Evolutionary conservation across 768 basidiomycete species (phyloP), one percentile per base, ranked within the genome.

Genomic region (Psilocybe sp.): DNA sequence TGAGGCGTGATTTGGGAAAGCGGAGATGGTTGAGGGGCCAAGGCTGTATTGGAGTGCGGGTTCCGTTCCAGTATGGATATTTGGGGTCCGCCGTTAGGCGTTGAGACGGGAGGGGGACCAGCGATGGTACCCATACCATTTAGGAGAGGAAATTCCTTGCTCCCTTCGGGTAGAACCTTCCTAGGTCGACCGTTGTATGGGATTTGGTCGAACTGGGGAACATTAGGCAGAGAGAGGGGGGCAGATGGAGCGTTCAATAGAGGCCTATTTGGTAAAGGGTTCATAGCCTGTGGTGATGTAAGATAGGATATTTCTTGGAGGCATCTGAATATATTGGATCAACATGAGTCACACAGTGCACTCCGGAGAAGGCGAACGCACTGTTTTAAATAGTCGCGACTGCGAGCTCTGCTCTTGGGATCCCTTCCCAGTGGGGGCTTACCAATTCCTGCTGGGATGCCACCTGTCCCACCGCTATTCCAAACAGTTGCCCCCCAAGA

Each of bases 291-390:
- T 1, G 93, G 87, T 0, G 96, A 98, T 1, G 97, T 99, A 47
- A 99, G 75, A 69, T 99, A 99, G 11, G 92, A 91, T 57, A 99
- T 90, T 76, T 99, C 97, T 72, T 98, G 97, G 19, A 99, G 76
- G 70, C 97, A 98, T 70, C 91, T 94, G 23, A 28, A 28, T 28
- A 28, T 3, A 44, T 11, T 34, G 31, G 28, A 44, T 34, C 36
- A 50, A 28, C 44, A 49, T 41, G 36, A 43, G 15, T 38, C 13
- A n/a, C 2, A 12, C 11, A 18, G 9, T 5, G 40, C 10, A 5
- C 14, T 15, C 18, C 16, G 41, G 2, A 18, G 18, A 28, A 33
- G 47, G 46, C 16, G 8, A 8, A 77, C 87, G 62, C 60, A 93
- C 85, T 99, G 96, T 70, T 98, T 99, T 59, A 99, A 79, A 67